Conservation (phyloP, 2,329 filamentous ascomycete genomes). For the Stemphylium lycopersici region DNA sequence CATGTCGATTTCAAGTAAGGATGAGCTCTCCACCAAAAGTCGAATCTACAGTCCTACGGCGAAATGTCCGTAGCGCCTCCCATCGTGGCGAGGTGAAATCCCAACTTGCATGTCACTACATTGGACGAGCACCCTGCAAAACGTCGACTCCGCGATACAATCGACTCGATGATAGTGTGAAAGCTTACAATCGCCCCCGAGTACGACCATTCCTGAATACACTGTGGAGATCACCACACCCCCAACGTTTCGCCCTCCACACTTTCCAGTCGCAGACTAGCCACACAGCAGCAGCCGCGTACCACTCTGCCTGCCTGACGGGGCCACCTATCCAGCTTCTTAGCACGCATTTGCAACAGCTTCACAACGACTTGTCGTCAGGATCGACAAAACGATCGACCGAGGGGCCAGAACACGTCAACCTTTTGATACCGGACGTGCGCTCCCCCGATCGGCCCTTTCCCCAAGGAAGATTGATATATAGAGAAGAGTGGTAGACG, state of each 20-base stretch:
- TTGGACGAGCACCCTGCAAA: no score
- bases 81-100: neutral
- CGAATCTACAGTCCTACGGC: neutral
- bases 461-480: conserved; percentile 2
- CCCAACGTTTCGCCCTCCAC: conserved; percentile 30
- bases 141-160: no score
- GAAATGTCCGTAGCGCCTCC: neutral
- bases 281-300: conserved; percentile 22
- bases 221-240: conserved; percentile 13
- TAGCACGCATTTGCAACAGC: conserved; percentile 20
- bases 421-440: conserved; percentile 12
- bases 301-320: conserved; percentile 28
- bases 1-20: neutral
- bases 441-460: conserved; percentile 3
- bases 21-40: neutral
- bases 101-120: neutral
- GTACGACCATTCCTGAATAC: neutral
- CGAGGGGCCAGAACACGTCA: conserved; percentile 8
- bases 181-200: neutral
- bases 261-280: conserved; percentile 31
- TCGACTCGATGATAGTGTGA: neutral
- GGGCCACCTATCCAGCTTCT: conserved; percentile 10
- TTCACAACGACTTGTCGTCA: neutral
- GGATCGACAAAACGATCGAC: conserved; percentile 1
- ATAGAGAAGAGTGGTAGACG: conserved; percentile 11